Percentiles rank a stretch among this genome's conserved stretches.
These are phyloP conservation scores for Phytophthora podocarpi DNA, from an alignment of 352 stramenopile genomes.

Conservation along the genomic window DNA sequence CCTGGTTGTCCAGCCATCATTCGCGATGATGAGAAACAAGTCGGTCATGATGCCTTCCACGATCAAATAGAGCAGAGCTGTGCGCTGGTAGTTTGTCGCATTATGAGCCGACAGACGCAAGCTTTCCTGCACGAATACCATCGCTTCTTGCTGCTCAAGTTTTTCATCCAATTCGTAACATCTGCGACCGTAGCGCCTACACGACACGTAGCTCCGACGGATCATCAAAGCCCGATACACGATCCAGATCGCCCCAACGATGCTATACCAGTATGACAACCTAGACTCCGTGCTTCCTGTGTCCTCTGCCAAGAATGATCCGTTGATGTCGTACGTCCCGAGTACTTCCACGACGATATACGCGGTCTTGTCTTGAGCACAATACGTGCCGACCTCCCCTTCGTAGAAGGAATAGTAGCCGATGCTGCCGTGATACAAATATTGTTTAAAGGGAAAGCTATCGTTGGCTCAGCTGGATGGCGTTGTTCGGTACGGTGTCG, in stretches of 20 bases:
- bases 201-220: slow-evolving; percentile 7
- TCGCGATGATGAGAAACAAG: slow-evolving; percentile 14
- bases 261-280: slow-evolving; percentile 6
- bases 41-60: slow-evolving; percentile 18
- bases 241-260: slow-evolving; percentile 3
- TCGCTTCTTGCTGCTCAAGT: slow-evolving; percentile 2
- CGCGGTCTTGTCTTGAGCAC: slow-evolving; percentile 1
- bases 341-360: slow-evolving; percentile 20
- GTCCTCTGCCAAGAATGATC: slow-evolving; percentile 2
- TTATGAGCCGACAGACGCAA: slow-evolving; percentile 1
- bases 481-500: background rate
- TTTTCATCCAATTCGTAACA: slow-evolving; percentile 5
- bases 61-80: slow-evolving; percentile 12
- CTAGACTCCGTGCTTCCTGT: background rate
- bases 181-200: slow-evolving; percentile 3
- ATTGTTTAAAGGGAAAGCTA: slow-evolving; percentile 19
- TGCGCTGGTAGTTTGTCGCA: slow-evolving; percentile 4
- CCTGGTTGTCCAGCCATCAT: background rate
- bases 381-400: slow-evolving; percentile 24
- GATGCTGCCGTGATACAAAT: slow-evolving; percentile 36
- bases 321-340: slow-evolving; percentile 24
- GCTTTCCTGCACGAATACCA: slow-evolving; percentile 20
- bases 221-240: slow-evolving; percentile 6
- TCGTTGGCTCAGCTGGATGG: slow-evolving; percentile 17
- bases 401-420: slow-evolving; percentile 33